Conservation (phyloP, 495 filamentous ascomycete genomes). For the Talaromyces proteolyticus region DNA sequence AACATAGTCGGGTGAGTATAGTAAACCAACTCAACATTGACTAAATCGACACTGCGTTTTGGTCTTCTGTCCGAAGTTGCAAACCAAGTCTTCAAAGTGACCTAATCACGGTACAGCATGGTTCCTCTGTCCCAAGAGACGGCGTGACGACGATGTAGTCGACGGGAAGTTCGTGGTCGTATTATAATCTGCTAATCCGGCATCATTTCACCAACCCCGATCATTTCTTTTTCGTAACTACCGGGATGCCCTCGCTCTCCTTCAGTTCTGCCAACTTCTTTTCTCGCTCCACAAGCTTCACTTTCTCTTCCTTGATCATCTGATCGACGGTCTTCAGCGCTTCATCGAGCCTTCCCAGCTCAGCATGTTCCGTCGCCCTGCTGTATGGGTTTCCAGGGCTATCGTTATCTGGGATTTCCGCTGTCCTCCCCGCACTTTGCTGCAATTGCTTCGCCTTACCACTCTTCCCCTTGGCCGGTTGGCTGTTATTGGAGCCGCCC, state of each 20-base stretch:
- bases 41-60: too few relatives aligned
- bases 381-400: constrained; percentile 67
- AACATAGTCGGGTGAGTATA: too few relatives aligned
- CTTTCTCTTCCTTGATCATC: constrained; percentile 63
- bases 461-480: constrained; percentile 37
- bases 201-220: background rate
- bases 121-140: too few relatives aligned
- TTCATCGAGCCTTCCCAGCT: constrained; percentile 52
- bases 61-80: too few relatives aligned
- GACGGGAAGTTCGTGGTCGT: too few relatives aligned
- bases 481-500: constrained; percentile 39
- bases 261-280: constrained; percentile 57
- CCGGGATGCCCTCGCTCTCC: constrained; percentile 44
- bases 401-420: constrained; percentile 62
- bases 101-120: too few relatives aligned
- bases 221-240: constrained; percentile 38
- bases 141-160: too few relatives aligned
- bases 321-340: constrained; percentile 64
- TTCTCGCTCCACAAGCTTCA: constrained; percentile 55
- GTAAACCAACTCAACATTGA: too few relatives aligned
- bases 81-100: too few relatives aligned
- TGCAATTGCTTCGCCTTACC: constrained; percentile 36
- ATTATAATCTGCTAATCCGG: background rate
- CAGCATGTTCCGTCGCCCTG: constrained; percentile 63
- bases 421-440: constrained; percentile 52